Evolutionary conservation across 441 rosid species (phyloP), one percentile per base, ranked within the genome.

Genomic region (Populus hybrid): DNA sequence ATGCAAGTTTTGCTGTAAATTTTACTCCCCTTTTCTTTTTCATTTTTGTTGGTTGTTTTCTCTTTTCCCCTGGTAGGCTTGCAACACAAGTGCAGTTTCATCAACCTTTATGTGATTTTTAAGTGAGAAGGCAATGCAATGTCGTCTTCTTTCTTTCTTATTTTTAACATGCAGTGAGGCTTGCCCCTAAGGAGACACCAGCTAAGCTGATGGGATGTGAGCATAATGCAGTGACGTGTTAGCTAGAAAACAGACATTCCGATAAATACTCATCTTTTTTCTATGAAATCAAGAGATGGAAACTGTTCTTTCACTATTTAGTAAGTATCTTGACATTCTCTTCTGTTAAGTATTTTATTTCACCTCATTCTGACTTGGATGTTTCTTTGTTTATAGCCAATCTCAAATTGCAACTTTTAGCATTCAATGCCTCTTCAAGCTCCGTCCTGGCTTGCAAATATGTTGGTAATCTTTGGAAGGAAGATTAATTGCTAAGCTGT

Each of bases 171-270:
- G 88, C 88, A 93, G 97, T 93, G 91, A 92, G 99, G 86, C 97
- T 91, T 83, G 90, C 97, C 72, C 93, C 98, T 1, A 98, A 93
- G 89, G 98, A 93, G 85, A 88, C 81, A 10, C 91, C 97, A 40
- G 76, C 50, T 40, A 75, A 82, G 83, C 76, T 91, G 87, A 90
- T 94, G 70, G 98, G 97, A 77, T 93, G 79, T 81, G 96, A 81
- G 86, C 98, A 91, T 87, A 93, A 93, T 84, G 96, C 89, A 4
- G 98, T 95, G 23, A 92, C 94, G 68, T 95, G 94, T 93, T 68
- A 94, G 97, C 81, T 88, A 92, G 94, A 91, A 86, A 83, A 93
- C 92, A 18, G 84, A 86, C 73, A 89, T 91, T 81, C 97, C 94
- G 67, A 95, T 93, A 87, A 85, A 71, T 78, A 61, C 78, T 81